Evolutionary conservation across 768 basidiomycete genomes (phyloP), one percentile per base, ranked within the genome.

Genomic region (Mycena latifolia): DNA sequence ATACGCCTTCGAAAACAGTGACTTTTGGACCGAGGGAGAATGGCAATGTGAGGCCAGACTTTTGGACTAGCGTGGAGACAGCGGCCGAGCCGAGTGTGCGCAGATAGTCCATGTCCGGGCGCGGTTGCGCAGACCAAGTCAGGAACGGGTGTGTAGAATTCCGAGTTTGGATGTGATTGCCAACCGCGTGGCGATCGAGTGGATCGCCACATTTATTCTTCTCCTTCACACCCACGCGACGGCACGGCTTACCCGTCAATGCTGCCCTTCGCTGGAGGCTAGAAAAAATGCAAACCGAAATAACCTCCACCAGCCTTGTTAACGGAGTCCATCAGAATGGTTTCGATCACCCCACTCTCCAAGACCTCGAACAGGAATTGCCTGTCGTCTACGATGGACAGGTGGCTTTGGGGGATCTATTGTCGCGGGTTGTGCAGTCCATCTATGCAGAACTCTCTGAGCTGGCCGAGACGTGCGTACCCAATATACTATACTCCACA

Each of bases 51-150:
- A 98, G 85, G 27, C 96, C 96, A 10, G 96, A 96, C 73, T 96
- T 97, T 72, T 94, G 92, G 2, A 98, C 93, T n/a, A 98, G 85
- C 10, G 90, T 89, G 43, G 92, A 95, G 47, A 93, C 95, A 9
- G 95, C 95, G 48, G 89, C 93, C 58, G 92, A 92, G 37, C 94
- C 94, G 18, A 95, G 83, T 33, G 83, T 93, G 70, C 92, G 85
- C 63, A 95, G 79, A 73, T 94, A 93, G 69, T 95, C 94, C 94
- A 95, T 95, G 22, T 51, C 17, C 24, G 24, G 15, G 45, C 7
- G 24, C 22, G 37, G 15, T 39, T 33, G 31, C 31, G 37, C 4
- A 39, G 17, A 5, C 15, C 15, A 18, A 39, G 8, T 15, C 37
- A 12, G 37, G 37, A 17, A 39, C 15, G 10, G 15, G 15, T 39